A percentile compares a stretch with the other conserved stretches of the same genome.
Evolutionary conservation across 2,329 filamentous ascomycete species (phyloP).

Genomic region (Delphinella strobiligena): DNA sequence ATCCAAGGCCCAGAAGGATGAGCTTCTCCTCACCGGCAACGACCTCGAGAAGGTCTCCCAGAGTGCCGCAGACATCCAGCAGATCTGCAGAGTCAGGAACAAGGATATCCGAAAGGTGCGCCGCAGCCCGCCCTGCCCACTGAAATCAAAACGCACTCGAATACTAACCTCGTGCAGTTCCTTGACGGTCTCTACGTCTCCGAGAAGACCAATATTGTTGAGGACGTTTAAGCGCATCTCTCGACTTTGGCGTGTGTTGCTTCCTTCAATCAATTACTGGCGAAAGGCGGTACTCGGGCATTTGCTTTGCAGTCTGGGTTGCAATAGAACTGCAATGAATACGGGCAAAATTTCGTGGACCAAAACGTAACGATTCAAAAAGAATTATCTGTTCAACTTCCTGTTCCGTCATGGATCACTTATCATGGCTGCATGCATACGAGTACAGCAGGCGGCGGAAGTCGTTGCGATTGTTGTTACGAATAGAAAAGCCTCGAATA

Average conservation of each 20-base stretch:
- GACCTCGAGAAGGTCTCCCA: constrained; percentile 95
- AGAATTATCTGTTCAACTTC: background rate
- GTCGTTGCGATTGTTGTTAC: no score
- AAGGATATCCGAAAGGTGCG: constrained; percentile 97
- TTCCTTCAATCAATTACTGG: constrained; percentile 5
- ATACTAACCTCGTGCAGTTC: constrained; percentile 44
- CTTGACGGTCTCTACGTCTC: constrained; percentile 99
- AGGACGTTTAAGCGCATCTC: constrained; percentile 32
- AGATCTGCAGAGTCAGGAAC: constrained; percentile 98
- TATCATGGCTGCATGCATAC: no score
- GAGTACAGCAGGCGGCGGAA: no score
- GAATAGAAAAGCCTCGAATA: background rate
- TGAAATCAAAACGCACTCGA: constrained; percentile 34
- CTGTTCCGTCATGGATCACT: background rate
- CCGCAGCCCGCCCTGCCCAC: background rate
- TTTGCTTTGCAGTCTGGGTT: constrained; percentile 8
- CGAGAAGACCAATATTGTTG: constrained; percentile 90
- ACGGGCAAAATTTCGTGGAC: constrained; percentile 8
- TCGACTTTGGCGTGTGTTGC: constrained; percentile 4
- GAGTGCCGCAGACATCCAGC: constrained; percentile 97
- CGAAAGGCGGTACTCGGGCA: constrained; percentile 8
- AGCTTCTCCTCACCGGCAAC: constrained; percentile 88
- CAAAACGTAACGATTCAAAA: constrained; percentile 9
- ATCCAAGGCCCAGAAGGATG: constrained; percentile 92
- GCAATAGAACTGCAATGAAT: constrained; percentile 9